phyloP scores from a whole-genome alignment of 257 asterid species.

The Solanum megistacrolobum region DNA sequence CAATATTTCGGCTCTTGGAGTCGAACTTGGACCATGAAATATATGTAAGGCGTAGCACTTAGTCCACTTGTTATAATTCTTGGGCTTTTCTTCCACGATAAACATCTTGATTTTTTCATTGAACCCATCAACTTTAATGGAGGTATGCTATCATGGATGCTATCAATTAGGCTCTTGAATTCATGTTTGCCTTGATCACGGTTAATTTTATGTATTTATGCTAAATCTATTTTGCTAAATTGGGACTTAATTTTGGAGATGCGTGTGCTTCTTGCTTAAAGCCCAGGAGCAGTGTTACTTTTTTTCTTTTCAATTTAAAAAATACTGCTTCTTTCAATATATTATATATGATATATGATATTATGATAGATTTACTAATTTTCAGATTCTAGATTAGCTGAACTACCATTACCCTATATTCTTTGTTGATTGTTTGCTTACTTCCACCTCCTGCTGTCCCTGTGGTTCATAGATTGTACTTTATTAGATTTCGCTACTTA shows the following conservation, averaged over 20 bases:
- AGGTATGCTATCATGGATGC: background rate
- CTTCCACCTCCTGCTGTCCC: background rate
- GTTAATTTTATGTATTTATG: background rate
- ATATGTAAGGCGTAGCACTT: background rate
- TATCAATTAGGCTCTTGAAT: background rate
- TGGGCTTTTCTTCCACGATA: background rate
- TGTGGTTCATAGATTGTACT: background rate
- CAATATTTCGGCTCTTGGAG: background rate
- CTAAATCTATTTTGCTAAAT: background rate
- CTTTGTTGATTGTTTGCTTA: background rate
- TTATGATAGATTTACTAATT: background rate
- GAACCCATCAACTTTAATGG: background rate
- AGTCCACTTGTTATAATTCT: background rate
- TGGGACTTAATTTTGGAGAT: background rate
- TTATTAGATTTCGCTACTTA: background rate
- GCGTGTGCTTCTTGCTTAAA: background rate
- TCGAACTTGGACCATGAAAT: background rate
- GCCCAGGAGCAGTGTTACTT: background rate
- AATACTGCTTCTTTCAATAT: background rate
- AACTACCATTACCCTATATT: background rate
- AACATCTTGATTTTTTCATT: background rate
- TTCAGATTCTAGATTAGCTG: background rate
- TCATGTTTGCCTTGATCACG: background rate
- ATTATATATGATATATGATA: background rate
- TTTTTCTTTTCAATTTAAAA: background rate